Evolutionary conservation across 129 eudicot species (phyloP).

Genomic region (Artemisia argyi): DNA sequence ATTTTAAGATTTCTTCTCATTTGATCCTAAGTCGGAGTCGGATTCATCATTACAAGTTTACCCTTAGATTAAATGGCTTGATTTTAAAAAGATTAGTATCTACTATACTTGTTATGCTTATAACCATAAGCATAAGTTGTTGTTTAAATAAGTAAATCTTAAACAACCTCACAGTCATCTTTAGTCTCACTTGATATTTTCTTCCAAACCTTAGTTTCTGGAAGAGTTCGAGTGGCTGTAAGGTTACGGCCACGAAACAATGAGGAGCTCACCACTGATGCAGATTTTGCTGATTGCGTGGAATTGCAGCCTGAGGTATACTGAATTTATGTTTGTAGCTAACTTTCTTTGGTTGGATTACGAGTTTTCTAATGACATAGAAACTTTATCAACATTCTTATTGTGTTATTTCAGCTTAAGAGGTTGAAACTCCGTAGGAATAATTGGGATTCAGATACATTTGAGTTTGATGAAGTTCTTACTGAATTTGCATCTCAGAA

Average conservation of each 20-base stretch:
- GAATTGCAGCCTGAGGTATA: conserved; percentile 96
- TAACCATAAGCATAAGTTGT: too few relatives aligned
- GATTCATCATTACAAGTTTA: too few relatives aligned
- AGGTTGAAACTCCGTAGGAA: conserved; percentile 80
- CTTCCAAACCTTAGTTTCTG: conserved; percentile 50
- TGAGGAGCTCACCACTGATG: conserved; percentile 86
- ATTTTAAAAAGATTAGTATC: too few relatives aligned
- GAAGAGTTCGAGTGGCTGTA: conserved; percentile 95
- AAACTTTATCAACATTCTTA: conserved; percentile 16
- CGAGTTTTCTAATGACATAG: not conserved
- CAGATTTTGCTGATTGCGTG: conserved; percentile 98
- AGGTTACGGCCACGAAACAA: conserved; percentile 86
- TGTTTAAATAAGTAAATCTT: not conserved
- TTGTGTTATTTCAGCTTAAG: conserved; percentile 56
- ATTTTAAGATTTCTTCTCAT: too few relatives aligned
- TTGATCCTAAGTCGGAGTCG: too few relatives aligned
- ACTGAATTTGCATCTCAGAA: conserved; percentile 97
- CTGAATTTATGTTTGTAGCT: conserved; percentile 8
- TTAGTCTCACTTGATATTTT: conserved; percentile 2
- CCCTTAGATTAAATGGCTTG: too few relatives aligned
- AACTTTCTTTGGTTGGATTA: conserved; percentile 1
- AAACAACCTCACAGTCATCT: not conserved
- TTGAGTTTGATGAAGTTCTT: conserved; percentile 93
- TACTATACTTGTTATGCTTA: too few relatives aligned
- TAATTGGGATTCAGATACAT: conserved; percentile 97